These are phyloP conservation scores for Penicillium mononematosum DNA, from an alignment of 495 filamentous ascomycete genomes.

Conservation along the genomic window DNA sequence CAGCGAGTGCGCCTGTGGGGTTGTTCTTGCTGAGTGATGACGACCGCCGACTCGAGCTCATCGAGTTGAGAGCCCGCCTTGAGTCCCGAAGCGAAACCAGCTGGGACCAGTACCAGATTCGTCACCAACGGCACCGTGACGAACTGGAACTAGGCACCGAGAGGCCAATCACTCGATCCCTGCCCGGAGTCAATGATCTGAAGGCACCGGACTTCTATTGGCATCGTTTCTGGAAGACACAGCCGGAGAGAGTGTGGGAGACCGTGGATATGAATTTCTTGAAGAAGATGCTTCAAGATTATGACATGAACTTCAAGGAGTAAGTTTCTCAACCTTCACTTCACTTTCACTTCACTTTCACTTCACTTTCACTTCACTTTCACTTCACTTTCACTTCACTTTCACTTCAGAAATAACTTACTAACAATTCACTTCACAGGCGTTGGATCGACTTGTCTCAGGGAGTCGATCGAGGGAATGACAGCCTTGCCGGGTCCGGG, in stretches of 20 bases:
- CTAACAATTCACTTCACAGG: conserved; percentile 28
- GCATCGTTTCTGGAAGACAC: conserved; percentile 45
- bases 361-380: no score
- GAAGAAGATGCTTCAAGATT: conserved; percentile 39
- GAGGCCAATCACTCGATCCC: conserved; percentile 58
- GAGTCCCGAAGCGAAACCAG: conserved; percentile 28
- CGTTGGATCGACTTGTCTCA: conserved; percentile 70
- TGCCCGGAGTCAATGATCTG: conserved; percentile 45
- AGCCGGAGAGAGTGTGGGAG: conserved; percentile 62
- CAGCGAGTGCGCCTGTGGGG: conserved; percentile 62
- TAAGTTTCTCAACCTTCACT: conserved; percentile 24
- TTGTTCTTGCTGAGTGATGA: conserved; percentile 60
- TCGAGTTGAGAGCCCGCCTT: conserved; percentile 35
- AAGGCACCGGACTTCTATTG: conserved; percentile 55
- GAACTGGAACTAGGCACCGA: conserved; percentile 47
- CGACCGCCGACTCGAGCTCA: conserved; percentile 54
- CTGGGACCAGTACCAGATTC: conserved; percentile 59
- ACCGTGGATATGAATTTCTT: conserved; percentile 64
- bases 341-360: no score
- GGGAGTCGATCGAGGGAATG: conserved; percentile 62
- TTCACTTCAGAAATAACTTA: neutral
- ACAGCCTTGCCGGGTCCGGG: conserved; percentile 48
- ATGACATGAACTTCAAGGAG: conserved; percentile 66
- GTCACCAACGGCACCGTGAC: conserved; percentile 54
- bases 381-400: neutral